phyloP scores from a whole-genome alignment of 805 yeast species.

The Yarrowia porcina region DNA sequence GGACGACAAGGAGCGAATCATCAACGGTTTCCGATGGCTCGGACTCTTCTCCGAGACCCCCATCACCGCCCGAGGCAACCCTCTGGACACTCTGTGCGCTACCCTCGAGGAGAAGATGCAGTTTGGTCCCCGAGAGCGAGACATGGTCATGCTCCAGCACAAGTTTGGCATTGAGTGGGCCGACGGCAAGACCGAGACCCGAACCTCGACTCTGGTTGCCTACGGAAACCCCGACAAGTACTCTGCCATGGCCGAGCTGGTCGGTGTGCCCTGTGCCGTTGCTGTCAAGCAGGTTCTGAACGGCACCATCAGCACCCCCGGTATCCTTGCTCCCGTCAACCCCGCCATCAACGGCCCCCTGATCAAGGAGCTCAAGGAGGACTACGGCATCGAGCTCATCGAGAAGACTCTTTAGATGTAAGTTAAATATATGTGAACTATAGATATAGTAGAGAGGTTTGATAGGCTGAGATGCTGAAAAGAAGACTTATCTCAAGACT shows the following conservation, averaged over 20 bases:
- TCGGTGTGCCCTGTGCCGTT: constrained; percentile 98
- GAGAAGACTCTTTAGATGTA: constrained; percentile 80
- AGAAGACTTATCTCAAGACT: no score
- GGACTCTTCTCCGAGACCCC: constrained; percentile 77
- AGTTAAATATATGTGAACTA: no score
- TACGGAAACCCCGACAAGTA: constrained; percentile 86
- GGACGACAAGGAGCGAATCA: constrained; percentile 80
- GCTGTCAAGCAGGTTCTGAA: constrained; percentile 82
- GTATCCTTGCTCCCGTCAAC: constrained; percentile 89
- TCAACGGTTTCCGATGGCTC: constrained; percentile 89
- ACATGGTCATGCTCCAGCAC: constrained; percentile 92
- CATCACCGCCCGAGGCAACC: constrained; percentile 87
- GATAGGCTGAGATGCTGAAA: no score
- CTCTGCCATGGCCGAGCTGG: constrained; percentile 97
- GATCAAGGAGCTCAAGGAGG: constrained; percentile 86
- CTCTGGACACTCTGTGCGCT: constrained; percentile 95
- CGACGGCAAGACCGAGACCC: constrained; percentile 82
- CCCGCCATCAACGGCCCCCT: constrained; percentile 88
- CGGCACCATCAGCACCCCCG: constrained; percentile 73
- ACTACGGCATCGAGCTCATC: constrained; percentile 78
- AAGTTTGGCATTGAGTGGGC: constrained; percentile 97
- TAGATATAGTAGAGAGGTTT: no score
- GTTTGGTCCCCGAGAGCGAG: constrained; percentile 93
- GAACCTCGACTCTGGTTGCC: constrained; percentile 94
- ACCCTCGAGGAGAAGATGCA: constrained; percentile 94